Percentiles rank a stretch among this genome's conserved stretches.
Evolutionary conservation across 1,284 basidiomycete species (phyloP).

Genomic region (Cutaneotrichosporon dermatis): DNA sequence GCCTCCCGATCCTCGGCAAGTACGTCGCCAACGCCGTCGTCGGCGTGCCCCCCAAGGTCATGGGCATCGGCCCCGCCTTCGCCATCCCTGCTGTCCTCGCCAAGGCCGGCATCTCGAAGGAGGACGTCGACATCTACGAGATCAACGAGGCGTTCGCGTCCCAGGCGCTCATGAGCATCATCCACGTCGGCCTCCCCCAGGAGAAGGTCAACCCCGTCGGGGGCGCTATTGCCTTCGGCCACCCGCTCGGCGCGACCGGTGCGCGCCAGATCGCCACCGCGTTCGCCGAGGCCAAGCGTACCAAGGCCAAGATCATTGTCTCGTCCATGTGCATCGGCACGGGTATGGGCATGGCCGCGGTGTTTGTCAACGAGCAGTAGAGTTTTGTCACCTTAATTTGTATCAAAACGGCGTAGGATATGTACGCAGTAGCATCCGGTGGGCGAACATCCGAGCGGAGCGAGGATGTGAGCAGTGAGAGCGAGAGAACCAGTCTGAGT

Average conservation of each 20-base stretch:
- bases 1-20: constrained; percentile 88
- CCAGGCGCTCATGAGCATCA: constrained; percentile 75
- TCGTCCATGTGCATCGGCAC: constrained; percentile 82
- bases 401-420: too few relatives aligned
- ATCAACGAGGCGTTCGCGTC: constrained; percentile 88
- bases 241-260: constrained; percentile 60
- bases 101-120: constrained; percentile 64
- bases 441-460: too few relatives aligned
- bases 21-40: constrained; percentile 73
- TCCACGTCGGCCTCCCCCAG: constrained; percentile 65
- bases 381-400: background rate
- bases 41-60: constrained; percentile 78
- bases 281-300: constrained; percentile 67
- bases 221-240: constrained; percentile 59
- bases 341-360: constrained; percentile 66
- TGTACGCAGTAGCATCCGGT: too few relatives aligned
- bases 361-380: constrained; percentile 47
- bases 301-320: constrained; percentile 69
- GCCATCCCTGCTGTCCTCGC: constrained; percentile 81
- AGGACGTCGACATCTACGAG: constrained; percentile 88
- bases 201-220: constrained; percentile 87
- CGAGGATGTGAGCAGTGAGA: too few relatives aligned
- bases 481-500: too few relatives aligned
- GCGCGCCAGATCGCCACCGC: constrained; percentile 81
- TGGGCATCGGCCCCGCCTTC: constrained; percentile 86